A percentile compares a stretch with the other conserved stretches of the same genome.
phyloP scores from a whole-genome alignment of 805 yeast species.

The Lipomyces lipofer region DNA sequence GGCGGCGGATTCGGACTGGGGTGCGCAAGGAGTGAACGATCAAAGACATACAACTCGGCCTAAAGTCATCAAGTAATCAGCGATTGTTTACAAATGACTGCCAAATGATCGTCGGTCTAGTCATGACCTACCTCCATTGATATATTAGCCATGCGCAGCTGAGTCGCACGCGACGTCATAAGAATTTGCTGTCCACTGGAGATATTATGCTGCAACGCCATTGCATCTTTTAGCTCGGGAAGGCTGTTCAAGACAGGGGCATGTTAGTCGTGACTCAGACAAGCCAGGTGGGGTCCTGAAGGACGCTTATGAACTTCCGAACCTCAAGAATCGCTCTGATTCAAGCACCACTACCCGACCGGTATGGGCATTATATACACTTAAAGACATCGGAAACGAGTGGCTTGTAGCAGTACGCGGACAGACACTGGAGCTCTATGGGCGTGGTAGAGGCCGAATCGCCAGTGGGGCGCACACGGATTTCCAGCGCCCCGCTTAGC shows the following conservation, averaged over 20 bases:
- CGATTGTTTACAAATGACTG: neutral
- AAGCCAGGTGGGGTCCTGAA: neutral
- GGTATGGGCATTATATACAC: slow-evolving; percentile 29
- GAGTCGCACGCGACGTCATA: slow-evolving; percentile 31
- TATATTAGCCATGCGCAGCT: slow-evolving; percentile 24
- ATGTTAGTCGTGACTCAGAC: neutral
- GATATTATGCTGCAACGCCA: slow-evolving; percentile 18
- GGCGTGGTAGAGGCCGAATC: neutral
- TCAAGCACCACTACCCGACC: slow-evolving; percentile 20
- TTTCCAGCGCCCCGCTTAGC: neutral
- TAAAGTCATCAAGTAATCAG: neutral
- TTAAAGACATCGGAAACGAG: slow-evolving; percentile 10
- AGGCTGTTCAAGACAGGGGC: slow-evolving; percentile 9
- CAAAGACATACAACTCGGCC: slow-evolving; percentile 28
- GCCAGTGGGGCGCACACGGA: slow-evolving; percentile 26
- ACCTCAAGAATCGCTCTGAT: slow-evolving; percentile 21
- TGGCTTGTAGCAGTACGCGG: neutral
- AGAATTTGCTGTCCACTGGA: slow-evolving; percentile 24
- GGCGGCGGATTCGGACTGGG: slow-evolving; percentile 26
- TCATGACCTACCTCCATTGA: slow-evolving; percentile 18
- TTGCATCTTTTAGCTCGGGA: slow-evolving; percentile 22
- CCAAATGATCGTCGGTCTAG: neutral
- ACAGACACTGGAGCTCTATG: neutral
- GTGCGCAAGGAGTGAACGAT: slow-evolving; percentile 22
- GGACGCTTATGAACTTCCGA: neutral